Conservation (phyloP, 176 grass and related monocot species). For the Cymbopogon citratus region DNA sequence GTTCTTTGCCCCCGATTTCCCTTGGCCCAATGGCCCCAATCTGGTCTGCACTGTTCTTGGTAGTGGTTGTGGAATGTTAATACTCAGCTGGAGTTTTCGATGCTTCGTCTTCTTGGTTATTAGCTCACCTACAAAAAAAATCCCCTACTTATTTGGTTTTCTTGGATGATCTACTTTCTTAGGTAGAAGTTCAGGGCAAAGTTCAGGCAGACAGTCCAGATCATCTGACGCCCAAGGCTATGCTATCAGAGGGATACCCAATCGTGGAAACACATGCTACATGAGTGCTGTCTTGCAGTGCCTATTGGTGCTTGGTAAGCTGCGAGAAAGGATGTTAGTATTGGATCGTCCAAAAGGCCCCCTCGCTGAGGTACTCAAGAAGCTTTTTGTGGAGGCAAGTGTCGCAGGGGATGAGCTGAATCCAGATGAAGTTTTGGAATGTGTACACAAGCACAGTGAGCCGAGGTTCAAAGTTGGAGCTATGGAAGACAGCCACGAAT, state of each 20-base stretch:
- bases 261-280: background rate
- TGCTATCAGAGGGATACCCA: slow-evolving; percentile 25
- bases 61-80: too few species aligned
- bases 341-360: slow-evolving; percentile 19
- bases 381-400: slow-evolving; percentile 50
- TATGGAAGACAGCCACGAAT: slow-evolving; percentile 71
- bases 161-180: background rate
- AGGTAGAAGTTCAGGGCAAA: too few species aligned
- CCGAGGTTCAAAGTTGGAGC: too few species aligned
- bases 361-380: slow-evolving; percentile 21
- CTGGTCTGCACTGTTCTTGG: too few species aligned
- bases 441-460: too few species aligned
- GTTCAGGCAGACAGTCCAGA: background rate
- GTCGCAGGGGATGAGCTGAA: slow-evolving; percentile 21
- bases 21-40: too few species aligned
- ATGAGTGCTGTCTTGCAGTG: slow-evolving; percentile 78
- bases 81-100: too few species aligned
- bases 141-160: background rate
- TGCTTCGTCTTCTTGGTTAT: too few species aligned
- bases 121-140: too few species aligned
- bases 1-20: background rate
- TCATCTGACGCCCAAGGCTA: background rate
- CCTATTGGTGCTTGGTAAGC: slow-evolving; percentile 58
- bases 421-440: slow-evolving; percentile 30
- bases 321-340: slow-evolving; percentile 40